phyloP scores from a whole-genome alignment of 805 yeast species.

The Metschnikowia similis region DNA sequence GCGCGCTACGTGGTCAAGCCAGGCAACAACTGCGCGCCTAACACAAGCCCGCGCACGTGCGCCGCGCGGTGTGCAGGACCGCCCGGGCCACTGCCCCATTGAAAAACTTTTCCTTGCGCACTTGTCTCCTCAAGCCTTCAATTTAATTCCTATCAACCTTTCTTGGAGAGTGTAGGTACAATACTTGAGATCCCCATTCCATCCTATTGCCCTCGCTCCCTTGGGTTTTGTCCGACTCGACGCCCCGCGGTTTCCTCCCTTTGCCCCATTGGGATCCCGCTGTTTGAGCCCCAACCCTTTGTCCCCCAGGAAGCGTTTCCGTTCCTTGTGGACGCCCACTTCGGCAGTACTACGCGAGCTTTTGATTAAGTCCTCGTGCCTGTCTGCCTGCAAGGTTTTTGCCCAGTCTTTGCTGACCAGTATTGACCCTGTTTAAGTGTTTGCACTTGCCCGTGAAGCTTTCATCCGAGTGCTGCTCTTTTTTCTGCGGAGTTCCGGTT shows the following conservation, averaged over 20 bases:
- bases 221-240: slow-evolving; percentile 4
- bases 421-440: not conserved
- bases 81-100: not conserved
- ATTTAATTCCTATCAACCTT: slow-evolving; percentile 3
- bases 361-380: slow-evolving; percentile 38
- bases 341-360: slow-evolving; percentile 25
- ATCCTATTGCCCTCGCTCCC: slow-evolving; percentile 4
- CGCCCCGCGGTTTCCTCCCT: not conserved
- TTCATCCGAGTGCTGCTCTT: too few relatives aligned
- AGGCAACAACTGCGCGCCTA: not conserved
- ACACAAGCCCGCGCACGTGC: not conserved
- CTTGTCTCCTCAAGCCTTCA: not conserved
- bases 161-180: slow-evolving; percentile 6
- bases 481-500: too few relatives aligned
- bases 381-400: not conserved
- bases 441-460: too few relatives aligned
- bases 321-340: not conserved
- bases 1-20: not conserved
- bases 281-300: slow-evolving; percentile 4
- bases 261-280: not conserved
- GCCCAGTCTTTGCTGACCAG: not conserved
- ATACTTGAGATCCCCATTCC: slow-evolving; percentile 3
- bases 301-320: slow-evolving; percentile 4
- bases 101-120: slow-evolving; percentile 1
- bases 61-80: not conserved